Evolutionary conservation across 2,329 filamentous ascomycete genomes (phyloP), one percentile per base, ranked within the genome.

Genomic region (Penicillium frequentans): DNA sequence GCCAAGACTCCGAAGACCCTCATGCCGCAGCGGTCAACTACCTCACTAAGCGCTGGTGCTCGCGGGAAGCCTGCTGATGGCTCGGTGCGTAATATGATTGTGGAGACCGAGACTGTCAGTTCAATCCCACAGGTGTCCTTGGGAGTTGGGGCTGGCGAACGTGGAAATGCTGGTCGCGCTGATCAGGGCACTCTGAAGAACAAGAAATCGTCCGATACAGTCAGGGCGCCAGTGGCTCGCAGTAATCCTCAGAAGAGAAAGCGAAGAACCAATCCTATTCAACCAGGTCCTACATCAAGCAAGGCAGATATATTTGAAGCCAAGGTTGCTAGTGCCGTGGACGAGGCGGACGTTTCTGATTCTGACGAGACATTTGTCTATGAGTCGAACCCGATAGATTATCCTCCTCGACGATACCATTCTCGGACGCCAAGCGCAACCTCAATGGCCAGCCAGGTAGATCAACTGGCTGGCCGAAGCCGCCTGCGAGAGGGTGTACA

Each of bases 331-430:
- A 97, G 88, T 73, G 93, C 93, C 9, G 92, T 99, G 52, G 93
- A 98, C 72, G 93, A 98, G 74, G 92, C 91, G 45, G 90, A 97
- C 73, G 96, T 93, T 13, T 97, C 93, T 7, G 95, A 99, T 73
- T 98, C 93, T 1, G 95, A 97, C 69, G 95, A 98, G 75, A 98
- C 95, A 0, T 99, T 98, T 74, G 95, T 99, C 16, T 99, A 99
- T 77, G 95, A 99, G 75, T 98, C 95, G 26, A 99, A 99, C 69
- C 95, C 93, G 10, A 82, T 84, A 14, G 86, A 87, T 64, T 78
- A 81, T 24, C 80, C 73, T 56, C 76, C 82, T 51, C 84, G 86
- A 61, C 85, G 92, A 59, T 91, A 93, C 74, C 93, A 98, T 76
- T 98, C 93, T 21, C 86, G 95, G 61, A 99, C 95, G 1, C 95